phyloP scores from a whole-genome alignment of 2,329 filamentous ascomycete species.

The Sphaerostilbella broomeana region DNA sequence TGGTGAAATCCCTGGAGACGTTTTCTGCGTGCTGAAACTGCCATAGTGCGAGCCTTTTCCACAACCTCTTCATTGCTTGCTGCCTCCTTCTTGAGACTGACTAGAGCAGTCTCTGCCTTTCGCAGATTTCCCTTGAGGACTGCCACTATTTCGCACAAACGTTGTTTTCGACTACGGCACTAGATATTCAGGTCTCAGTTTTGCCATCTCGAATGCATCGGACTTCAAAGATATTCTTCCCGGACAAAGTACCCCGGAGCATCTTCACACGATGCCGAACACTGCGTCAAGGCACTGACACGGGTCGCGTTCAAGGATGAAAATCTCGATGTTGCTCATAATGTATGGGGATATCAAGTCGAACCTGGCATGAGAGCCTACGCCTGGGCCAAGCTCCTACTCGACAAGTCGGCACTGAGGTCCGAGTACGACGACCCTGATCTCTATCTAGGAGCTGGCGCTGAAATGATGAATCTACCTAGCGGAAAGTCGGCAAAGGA shows the following conservation, averaged over 20 bases:
- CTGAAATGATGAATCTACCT: constrained; percentile 11
- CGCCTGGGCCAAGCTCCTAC: constrained; percentile 15
- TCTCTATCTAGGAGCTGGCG: too few species aligned
- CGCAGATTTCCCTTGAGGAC: too few species aligned
- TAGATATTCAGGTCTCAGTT: constrained; percentile 17
- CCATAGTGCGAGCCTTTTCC: too few species aligned
- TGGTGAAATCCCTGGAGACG: too few species aligned
- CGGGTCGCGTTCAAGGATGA: constrained; percentile 14
- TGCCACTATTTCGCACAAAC: too few species aligned
- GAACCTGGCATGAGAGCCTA: constrained; percentile 14
- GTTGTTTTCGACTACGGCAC: constrained; percentile 19
- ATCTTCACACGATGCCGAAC: constrained; percentile 12
- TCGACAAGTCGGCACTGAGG: constrained; percentile 9
- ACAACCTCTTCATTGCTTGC: too few species aligned
- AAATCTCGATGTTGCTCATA: constrained; percentile 11
- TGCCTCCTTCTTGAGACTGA: too few species aligned
- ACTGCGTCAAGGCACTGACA: constrained; percentile 16
- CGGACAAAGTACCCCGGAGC: constrained; percentile 17
- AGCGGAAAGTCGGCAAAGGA: constrained; percentile 9
- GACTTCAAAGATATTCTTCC: constrained; percentile 16
- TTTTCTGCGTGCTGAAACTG: too few species aligned
- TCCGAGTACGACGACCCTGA: constrained; percentile 13
- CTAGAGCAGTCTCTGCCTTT: too few species aligned
- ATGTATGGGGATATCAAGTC: constrained; percentile 14
- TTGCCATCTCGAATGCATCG: constrained; percentile 14